Conservation (phyloP, 371 early-diverging fungal genomes). For the Apophysomyces elegans region DNA sequence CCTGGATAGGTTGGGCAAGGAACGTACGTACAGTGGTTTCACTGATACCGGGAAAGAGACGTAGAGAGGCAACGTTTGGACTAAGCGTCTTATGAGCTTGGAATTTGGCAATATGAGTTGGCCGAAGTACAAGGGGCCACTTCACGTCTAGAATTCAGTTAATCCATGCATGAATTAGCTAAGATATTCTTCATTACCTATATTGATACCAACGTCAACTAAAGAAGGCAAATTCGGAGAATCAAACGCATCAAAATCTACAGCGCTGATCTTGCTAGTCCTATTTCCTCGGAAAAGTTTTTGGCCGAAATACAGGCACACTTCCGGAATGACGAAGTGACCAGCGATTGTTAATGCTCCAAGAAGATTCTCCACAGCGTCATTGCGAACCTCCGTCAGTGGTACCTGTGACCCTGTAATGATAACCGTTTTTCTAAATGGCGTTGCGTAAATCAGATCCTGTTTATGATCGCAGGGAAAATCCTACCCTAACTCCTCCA, state of each 20-base stretch:
- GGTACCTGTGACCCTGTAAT: slow-evolving; percentile 97
- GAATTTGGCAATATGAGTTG: slow-evolving; percentile 85
- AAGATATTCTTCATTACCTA: slow-evolving; percentile 54
- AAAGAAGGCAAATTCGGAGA: slow-evolving; percentile 92
- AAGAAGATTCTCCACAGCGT: slow-evolving; percentile 95
- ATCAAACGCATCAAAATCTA: slow-evolving; percentile 96
- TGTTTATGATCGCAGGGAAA: background rate
- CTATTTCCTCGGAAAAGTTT: slow-evolving; percentile 96
- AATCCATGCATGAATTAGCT: background rate
- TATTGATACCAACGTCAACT: slow-evolving; percentile 92
- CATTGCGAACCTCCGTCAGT: slow-evolving; percentile 95
- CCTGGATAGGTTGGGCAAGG: slow-evolving; percentile 84
- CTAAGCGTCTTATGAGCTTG: slow-evolving; percentile 83
- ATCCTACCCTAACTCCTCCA: slow-evolving; percentile 86
- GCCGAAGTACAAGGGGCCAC: slow-evolving; percentile 89
- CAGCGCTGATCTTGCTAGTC: slow-evolving; percentile 90
- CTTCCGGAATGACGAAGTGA: slow-evolving; percentile 98
- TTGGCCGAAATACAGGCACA: slow-evolving; percentile 91
- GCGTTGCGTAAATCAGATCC: background rate
- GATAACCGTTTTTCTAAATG: slow-evolving; percentile 90
- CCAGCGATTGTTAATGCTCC: slow-evolving; percentile 92
- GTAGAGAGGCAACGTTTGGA: slow-evolving; percentile 86
- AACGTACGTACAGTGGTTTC: slow-evolving; percentile 86
- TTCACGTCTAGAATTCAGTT: slow-evolving; percentile 71
- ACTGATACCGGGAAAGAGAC: slow-evolving; percentile 96